Percentiles rank a stretch among this genome's conserved stretches.
Evolutionary conservation across 176 grass and related monocot species (phyloP).

Genomic region (Elaeis guineensis): DNA sequence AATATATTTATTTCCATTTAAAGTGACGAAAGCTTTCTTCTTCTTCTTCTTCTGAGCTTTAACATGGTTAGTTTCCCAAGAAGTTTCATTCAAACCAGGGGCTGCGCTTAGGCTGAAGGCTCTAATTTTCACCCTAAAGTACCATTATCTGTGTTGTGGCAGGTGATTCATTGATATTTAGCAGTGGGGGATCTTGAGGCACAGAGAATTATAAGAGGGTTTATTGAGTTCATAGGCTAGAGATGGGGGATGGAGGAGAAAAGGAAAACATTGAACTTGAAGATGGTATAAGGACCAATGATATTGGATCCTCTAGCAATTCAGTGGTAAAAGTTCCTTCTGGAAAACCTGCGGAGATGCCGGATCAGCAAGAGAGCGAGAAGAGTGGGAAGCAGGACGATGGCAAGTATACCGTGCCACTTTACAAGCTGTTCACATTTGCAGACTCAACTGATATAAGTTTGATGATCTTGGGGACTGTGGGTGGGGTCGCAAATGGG

Average conservation of each 20-base stretch:
- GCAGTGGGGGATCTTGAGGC: no score
- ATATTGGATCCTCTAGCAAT: conserved; percentile 1
- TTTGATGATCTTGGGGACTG: conserved; percentile 63
- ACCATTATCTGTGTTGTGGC: no score
- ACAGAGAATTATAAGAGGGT: no score
- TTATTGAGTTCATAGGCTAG: neutral
- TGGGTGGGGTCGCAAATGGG: conserved; percentile 75
- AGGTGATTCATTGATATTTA: no score
- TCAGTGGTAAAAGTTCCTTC: neutral
- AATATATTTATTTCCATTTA: no score
- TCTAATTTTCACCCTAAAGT: no score
- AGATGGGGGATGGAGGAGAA: neutral
- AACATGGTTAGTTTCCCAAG: no score
- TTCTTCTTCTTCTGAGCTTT: no score
- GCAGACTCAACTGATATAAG: conserved; percentile 59
- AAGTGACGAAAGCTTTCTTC: no score
- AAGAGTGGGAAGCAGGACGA: conserved; percentile 1
- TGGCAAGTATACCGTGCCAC: conserved; percentile 33
- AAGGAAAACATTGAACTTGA: neutral
- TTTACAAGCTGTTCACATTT: conserved; percentile 85
- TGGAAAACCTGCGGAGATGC: neutral
- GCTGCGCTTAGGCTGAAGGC: no score
- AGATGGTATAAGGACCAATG: neutral
- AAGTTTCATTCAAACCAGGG: no score
- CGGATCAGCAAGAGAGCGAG: neutral